Percentiles rank a stretch among this genome's conserved stretches.
These are phyloP conservation scores for Dactylellina sp. DNA, from an alignment of 2,329 filamentous ascomycete genomes.

Conservation along the genomic window DNA sequence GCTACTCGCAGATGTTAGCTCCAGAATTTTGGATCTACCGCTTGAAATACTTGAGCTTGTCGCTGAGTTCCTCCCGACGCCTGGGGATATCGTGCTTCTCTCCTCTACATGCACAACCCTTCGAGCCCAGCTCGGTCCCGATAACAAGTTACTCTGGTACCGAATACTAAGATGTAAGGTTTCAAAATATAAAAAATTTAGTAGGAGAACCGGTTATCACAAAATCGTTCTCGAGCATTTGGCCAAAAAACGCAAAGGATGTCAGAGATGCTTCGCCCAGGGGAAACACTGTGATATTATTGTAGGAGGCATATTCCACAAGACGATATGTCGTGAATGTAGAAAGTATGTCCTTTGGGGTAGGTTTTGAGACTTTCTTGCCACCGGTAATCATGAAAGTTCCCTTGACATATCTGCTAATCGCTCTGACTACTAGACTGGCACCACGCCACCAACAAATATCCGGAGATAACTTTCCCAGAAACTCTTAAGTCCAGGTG, in stretches of 20 bases:
- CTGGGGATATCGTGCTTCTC: conserved; percentile 10
- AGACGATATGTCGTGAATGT: conserved; percentile 25
- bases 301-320: conserved; percentile 25
- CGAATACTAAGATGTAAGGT: not conserved
- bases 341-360: conserved; percentile 28
- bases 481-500: conserved; percentile 21
- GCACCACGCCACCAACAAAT: conserved; percentile 17
- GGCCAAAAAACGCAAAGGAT: conserved; percentile 17
- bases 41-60: conserved; percentile 30
- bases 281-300: conserved; percentile 23
- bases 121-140: conserved; percentile 4
- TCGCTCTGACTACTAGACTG: too few relatives aligned
- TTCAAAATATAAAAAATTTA: conserved; percentile 17
- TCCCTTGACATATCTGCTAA: too few relatives aligned
- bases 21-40: conserved; percentile 10
- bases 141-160: conserved; percentile 32
- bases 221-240: conserved; percentile 8
- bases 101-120: conserved; percentile 5
- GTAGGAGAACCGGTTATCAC: conserved; percentile 11
- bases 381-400: too few relatives aligned
- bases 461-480: conserved; percentile 39
- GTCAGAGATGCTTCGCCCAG: conserved; percentile 27
- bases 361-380: not conserved
- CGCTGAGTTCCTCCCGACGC: not conserved
- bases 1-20: not conserved